Conservation (phyloP, 78 protist species). For the Abeoforma whisleri region DNA sequence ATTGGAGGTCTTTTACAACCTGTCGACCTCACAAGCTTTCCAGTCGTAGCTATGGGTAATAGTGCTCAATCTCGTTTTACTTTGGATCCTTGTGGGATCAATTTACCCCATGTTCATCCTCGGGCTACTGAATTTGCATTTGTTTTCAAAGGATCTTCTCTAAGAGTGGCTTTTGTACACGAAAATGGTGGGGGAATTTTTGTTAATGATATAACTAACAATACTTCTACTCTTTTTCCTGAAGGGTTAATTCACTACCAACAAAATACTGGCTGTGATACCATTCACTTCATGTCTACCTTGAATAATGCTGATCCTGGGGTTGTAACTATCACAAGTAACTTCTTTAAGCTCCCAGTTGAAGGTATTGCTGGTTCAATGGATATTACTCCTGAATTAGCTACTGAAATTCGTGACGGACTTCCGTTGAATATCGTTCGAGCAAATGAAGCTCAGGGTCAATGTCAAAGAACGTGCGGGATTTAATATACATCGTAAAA, state of each 20-base stretch:
- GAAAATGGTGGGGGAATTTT: constrained; percentile 23
- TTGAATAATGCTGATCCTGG: not conserved
- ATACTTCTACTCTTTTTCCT: not conserved
- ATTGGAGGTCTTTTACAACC: not conserved
- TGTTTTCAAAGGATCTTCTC: not conserved
- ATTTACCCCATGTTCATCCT: constrained; percentile 17
- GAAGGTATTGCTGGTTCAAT: too few relatives aligned
- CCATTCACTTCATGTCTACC: constrained; percentile 8
- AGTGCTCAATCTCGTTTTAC: constrained; percentile 21
- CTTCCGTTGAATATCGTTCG: too few relatives aligned
- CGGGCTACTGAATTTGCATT: constrained; percentile 11
- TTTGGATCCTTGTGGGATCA: constrained; percentile 2
- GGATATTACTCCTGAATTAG: too few relatives aligned
- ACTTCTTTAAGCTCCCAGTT: too few relatives aligned
- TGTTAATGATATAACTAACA: not conserved
- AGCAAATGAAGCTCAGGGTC: too few relatives aligned
- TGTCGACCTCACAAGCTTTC: not conserved
- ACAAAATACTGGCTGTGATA: not conserved
- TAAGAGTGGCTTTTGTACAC: constrained; percentile 1
- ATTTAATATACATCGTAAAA: too few relatives aligned
- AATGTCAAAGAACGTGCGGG: too few relatives aligned
- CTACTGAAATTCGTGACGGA: too few relatives aligned
- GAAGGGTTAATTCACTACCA: not conserved
- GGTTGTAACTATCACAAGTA: too few relatives aligned
- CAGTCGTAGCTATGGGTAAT: not conserved